Percentiles rank a stretch among this genome's conserved stretches.
Evolutionary conservation across 495 filamentous ascomycete genomes (phyloP).

Genomic region (Clohesyomyces aquaticus): DNA sequence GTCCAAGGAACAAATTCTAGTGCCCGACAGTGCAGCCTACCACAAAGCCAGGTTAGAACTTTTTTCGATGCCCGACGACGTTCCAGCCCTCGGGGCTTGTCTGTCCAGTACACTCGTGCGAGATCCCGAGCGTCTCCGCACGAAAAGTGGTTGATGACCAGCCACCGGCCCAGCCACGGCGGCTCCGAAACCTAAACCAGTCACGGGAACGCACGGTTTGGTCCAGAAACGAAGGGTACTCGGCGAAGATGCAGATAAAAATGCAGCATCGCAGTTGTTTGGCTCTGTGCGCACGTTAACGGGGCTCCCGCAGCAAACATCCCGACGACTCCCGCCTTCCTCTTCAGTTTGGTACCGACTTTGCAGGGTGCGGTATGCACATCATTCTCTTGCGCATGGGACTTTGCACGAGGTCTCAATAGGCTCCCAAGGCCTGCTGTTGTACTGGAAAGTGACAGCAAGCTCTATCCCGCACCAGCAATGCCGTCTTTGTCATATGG

Average conservation of each 20-base stretch:
- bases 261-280: conserved; percentile 2
- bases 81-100: background rate
- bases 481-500: no score
- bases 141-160: background rate
- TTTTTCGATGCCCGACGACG: conserved; percentile 6
- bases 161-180: background rate
- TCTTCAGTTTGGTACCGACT: conserved; percentile 9
- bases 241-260: background rate
- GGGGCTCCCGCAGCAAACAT: background rate
- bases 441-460: no score
- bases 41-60: no score
- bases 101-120: background rate
- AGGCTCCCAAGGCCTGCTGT: background rate
- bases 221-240: background rate
- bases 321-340: background rate
- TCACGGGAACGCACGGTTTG: background rate
- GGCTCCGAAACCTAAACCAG: background rate
- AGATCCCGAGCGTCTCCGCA: background rate
- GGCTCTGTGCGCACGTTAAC: background rate
- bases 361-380: conserved; percentile 2
- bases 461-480: background rate
- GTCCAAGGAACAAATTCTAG: no score
- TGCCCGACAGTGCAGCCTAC: no score
- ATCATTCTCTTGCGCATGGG: conserved; percentile 4
- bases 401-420: no score